Conservation (phyloP, 2,329 filamentous ascomycete genomes). For the Penicillium sp. region DNA sequence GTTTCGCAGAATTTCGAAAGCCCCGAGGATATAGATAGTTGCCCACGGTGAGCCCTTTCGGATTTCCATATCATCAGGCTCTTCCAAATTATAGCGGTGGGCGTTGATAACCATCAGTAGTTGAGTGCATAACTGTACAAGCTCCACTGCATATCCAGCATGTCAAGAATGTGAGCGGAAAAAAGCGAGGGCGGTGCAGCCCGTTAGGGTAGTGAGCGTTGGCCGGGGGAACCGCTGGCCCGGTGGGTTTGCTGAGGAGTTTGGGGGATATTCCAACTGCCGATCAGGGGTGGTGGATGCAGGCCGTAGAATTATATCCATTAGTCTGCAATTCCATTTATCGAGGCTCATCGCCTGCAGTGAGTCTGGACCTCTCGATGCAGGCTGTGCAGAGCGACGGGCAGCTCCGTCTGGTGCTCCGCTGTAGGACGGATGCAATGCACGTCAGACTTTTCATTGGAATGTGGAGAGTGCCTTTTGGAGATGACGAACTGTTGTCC, state of each 20-base stretch:
- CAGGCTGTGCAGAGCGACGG: slow-evolving; percentile 11
- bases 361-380: slow-evolving; percentile 1
- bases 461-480: slow-evolving; percentile 24
- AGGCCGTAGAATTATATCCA: slow-evolving; percentile 20
- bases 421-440: slow-evolving; percentile 25
- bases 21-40: too few relatives aligned
- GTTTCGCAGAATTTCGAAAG: background rate
- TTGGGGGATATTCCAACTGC: background rate
- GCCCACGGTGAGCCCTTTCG: background rate
- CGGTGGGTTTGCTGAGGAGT: background rate
- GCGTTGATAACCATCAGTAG: background rate
- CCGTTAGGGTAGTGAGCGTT: background rate
- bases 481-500: background rate
- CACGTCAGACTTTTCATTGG: slow-evolving; percentile 27
- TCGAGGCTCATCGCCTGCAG: background rate
- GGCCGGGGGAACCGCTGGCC: background rate
- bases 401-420: slow-evolving; percentile 5
- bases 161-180: slow-evolving; percentile 23
- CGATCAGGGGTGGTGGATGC: slow-evolving; percentile 22
- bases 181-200: slow-evolving; percentile 23
- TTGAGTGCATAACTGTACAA: background rate
- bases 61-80: slow-evolving; percentile 2
- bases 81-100: background rate
- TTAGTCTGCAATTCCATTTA: background rate
- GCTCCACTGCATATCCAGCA: slow-evolving; percentile 1